A percentile compares a stretch with the other conserved stretches of the same genome.
These are phyloP conservation scores for Gnomoniopsis smithogilvyi DNA, from an alignment of 2,329 filamentous ascomycete species.

Conservation along the genomic window DNA sequence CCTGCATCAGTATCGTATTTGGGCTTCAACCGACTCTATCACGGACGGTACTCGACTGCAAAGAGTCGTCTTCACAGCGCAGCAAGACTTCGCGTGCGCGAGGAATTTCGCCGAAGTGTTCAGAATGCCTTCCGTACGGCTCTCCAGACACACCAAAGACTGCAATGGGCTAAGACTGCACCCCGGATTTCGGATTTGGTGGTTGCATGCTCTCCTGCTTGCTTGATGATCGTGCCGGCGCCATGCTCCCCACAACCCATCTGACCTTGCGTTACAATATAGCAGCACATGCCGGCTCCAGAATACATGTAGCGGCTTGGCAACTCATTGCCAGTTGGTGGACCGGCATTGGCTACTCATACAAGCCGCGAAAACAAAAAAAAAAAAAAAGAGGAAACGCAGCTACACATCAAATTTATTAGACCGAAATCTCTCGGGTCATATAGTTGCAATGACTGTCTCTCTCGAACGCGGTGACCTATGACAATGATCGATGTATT, in stretches of 20 bases:
- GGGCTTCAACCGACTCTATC: not conserved
- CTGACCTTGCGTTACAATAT: constrained; percentile 2
- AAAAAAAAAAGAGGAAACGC: not conserved
- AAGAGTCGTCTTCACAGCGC: not conserved
- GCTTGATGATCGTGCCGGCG: not conserved
- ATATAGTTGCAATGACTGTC: too few species aligned
- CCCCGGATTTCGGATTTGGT: not conserved
- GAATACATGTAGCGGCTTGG: constrained; percentile 14
- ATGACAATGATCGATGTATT: too few species aligned
- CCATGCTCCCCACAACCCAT: constrained; percentile 12
- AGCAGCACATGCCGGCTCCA: constrained; percentile 9
- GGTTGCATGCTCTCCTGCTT: not conserved
- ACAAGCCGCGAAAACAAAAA: not conserved
- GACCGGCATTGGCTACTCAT: not conserved
- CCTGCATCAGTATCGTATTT: not conserved
- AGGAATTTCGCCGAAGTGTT: too few species aligned
- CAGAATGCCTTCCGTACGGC: not conserved
- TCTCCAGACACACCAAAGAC: not conserved
- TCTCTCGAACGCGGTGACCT: too few species aligned
- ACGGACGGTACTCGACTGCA: not conserved
- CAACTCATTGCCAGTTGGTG: constrained; percentile 2
- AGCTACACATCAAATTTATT: not conserved
- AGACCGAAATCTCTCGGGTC: too few species aligned
- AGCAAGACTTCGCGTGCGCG: too few species aligned
- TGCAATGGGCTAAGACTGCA: not conserved